Evolutionary conservation across 2,329 filamentous ascomycete species (phyloP).

Genomic region (Ascochyta lentis): DNA sequence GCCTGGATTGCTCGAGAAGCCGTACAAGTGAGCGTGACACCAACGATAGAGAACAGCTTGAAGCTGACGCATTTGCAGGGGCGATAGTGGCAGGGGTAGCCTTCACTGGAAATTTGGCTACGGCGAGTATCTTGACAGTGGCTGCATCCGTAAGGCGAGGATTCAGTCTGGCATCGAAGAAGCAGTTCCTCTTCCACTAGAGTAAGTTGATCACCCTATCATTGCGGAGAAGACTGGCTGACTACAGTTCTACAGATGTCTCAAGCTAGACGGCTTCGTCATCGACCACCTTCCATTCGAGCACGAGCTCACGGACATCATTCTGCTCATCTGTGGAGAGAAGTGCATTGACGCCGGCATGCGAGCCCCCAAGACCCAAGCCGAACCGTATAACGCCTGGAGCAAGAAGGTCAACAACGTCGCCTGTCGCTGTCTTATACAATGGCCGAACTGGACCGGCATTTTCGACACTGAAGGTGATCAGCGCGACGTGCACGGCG

Average conservation of each 20-base stretch:
- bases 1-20: slow-evolving; percentile 21
- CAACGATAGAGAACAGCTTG: background rate
- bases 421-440: slow-evolving; percentile 28
- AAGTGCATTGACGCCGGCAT: slow-evolving; percentile 40
- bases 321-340: slow-evolving; percentile 32
- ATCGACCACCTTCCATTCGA: slow-evolving; percentile 43
- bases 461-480: slow-evolving; percentile 32
- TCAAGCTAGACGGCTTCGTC: slow-evolving; percentile 45
- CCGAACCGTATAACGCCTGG: slow-evolving; percentile 23
- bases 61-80: slow-evolving; percentile 23
- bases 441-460: slow-evolving; percentile 36
- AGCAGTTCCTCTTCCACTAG: slow-evolving; percentile 28
- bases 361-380: slow-evolving; percentile 29
- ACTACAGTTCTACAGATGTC: slow-evolving; percentile 16
- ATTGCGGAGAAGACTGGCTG: background rate
- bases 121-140: slow-evolving; percentile 45
- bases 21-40: slow-evolving; percentile 30
- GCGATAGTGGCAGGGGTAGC: slow-evolving; percentile 37
- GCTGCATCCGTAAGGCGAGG: slow-evolving; percentile 43
- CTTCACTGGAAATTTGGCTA: slow-evolving; percentile 37
- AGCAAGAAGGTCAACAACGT: slow-evolving; percentile 25
- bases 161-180: slow-evolving; percentile 33
- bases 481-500: slow-evolving; percentile 24
- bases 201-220: slow-evolving; percentile 11
- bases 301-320: slow-evolving; percentile 31